Percentiles rank a stretch among this genome's conserved stretches.
Evolutionary conservation across 192 early-diverging fungal species (phyloP).

Genomic region (Podila epicladia): DNA sequence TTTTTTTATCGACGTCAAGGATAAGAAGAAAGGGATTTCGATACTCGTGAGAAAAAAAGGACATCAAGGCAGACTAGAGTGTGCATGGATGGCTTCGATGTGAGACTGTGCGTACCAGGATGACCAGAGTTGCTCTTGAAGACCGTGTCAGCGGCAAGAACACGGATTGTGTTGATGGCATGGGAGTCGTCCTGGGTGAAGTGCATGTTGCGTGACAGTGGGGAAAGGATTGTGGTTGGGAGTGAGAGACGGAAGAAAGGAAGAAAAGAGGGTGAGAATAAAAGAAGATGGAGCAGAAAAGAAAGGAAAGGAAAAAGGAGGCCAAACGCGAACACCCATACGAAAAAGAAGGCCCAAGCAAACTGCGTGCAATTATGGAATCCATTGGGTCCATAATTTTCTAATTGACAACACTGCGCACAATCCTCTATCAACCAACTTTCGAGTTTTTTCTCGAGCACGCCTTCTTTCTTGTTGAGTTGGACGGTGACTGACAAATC

Average conservation of each 20-base stretch:
- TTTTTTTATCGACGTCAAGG: not conserved
- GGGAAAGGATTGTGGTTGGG: not conserved
- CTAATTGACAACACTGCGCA: too few species aligned
- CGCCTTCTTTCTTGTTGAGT: too few species aligned
- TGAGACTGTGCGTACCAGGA: slow-evolving; percentile 67
- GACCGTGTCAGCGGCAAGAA: slow-evolving; percentile 88
- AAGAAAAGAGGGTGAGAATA: not conserved
- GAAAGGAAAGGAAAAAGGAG: slow-evolving; percentile 3
- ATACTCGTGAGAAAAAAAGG: slow-evolving; percentile 12
- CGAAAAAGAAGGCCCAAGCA: too few species aligned
- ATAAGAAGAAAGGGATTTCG: not conserved
- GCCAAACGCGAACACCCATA: too few species aligned
- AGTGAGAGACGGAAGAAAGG: not conserved
- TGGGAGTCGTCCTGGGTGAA: slow-evolving; percentile 28
- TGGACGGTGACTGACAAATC: slow-evolving; percentile 39
- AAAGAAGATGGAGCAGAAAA: not conserved
- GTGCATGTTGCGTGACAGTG: not conserved
- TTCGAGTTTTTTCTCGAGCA: too few species aligned
- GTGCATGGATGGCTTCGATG: not conserved
- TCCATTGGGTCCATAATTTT: too few species aligned
- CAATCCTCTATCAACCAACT: too few species aligned
- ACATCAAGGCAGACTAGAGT: not conserved
- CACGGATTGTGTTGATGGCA: slow-evolving; percentile 91
- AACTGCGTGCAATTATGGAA: too few species aligned
- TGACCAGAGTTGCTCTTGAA: slow-evolving; percentile 93